Evolutionary conservation across 2,329 filamentous ascomycete genomes (phyloP).

Genomic region (Aureobasidium sp.): DNA sequence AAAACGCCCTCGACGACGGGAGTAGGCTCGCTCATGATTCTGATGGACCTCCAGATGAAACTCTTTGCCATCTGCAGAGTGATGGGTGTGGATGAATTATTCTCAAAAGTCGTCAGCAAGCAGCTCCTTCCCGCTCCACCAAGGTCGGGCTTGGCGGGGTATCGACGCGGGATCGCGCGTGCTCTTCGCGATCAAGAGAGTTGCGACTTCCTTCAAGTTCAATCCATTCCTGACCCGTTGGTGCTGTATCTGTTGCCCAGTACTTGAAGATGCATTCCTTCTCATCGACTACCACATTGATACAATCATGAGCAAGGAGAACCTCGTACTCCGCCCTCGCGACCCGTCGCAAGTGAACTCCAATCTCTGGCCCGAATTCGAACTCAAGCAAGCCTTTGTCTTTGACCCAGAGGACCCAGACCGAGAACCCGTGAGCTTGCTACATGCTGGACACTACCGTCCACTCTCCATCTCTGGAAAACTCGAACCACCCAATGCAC

Average conservation of each 20-base stretch:
- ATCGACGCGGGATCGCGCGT: slow-evolving; percentile 20
- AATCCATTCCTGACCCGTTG: not conserved
- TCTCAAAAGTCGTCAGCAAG: not conserved
- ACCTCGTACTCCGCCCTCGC: slow-evolving; percentile 33
- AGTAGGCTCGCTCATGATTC: slow-evolving; percentile 17
- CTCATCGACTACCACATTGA: not conserved
- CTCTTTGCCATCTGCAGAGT: slow-evolving; percentile 4
- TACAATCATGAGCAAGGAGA: slow-evolving; percentile 20
- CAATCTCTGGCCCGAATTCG: slow-evolving; percentile 52
- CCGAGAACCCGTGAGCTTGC: slow-evolving; percentile 47
- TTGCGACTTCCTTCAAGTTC: not conserved
- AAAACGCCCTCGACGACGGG: slow-evolving; percentile 51
- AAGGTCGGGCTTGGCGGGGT: not conserved
- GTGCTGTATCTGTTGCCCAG: not conserved
- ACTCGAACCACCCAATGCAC: slow-evolving; percentile 43
- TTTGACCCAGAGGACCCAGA: slow-evolving; percentile 42
- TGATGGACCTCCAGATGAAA: slow-evolving; percentile 19
- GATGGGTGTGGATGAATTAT: not conserved
- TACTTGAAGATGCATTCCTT: not conserved
- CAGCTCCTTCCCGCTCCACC: not conserved
- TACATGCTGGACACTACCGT: slow-evolving; percentile 51
- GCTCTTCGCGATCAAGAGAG: not conserved
- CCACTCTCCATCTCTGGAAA: slow-evolving; percentile 55
- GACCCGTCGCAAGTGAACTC: slow-evolving; percentile 33
- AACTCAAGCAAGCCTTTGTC: slow-evolving; percentile 54